Evolutionary conservation across 2,329 filamentous ascomycete genomes (phyloP).

Genomic region (Botryotinia globosa): DNA sequence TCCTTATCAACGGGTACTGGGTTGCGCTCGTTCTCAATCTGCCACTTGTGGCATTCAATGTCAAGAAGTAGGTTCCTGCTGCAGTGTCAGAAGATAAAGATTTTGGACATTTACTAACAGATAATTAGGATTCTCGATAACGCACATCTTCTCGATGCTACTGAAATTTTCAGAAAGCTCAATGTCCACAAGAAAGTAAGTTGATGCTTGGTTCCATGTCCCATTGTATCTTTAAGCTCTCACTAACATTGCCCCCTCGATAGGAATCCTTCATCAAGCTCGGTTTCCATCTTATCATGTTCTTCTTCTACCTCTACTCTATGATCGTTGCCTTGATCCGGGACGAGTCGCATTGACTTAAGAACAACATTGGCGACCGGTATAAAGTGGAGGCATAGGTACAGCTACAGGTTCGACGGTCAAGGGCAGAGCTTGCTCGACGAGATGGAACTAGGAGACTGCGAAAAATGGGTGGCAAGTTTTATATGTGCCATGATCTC

Average conservation of each 20-base stretch:
- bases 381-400: slow-evolving; percentile 29
- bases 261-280: slow-evolving; percentile 99
- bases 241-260: slow-evolving; percentile 6
- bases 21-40: slow-evolving; percentile 86
- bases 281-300: slow-evolving; percentile 98
- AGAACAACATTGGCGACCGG: slow-evolving; percentile 29
- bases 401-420: slow-evolving; percentile 10
- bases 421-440: slow-evolving; percentile 7
- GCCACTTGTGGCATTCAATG: slow-evolving; percentile 87
- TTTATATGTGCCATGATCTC: slow-evolving; percentile 22
- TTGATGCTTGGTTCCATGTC: neutral
- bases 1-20: slow-evolving; percentile 99
- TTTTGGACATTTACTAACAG: slow-evolving; percentile 38
- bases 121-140: slow-evolving; percentile 83
- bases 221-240: neutral
- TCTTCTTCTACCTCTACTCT: slow-evolving; percentile 96
- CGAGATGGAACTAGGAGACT: neutral
- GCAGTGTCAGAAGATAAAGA: neutral
- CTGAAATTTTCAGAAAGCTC: slow-evolving; percentile 98
- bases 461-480: slow-evolving; percentile 17
- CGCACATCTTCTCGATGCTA: slow-evolving; percentile 93
- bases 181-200: slow-evolving; percentile 97
- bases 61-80: slow-evolving; percentile 78
- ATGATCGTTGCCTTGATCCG: slow-evolving; percentile 68
- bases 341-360: slow-evolving; percentile 78